These are phyloP conservation scores for Pyricularia sp. DNA, from an alignment of 2,329 filamentous ascomycete species.

Conservation along the genomic window DNA sequence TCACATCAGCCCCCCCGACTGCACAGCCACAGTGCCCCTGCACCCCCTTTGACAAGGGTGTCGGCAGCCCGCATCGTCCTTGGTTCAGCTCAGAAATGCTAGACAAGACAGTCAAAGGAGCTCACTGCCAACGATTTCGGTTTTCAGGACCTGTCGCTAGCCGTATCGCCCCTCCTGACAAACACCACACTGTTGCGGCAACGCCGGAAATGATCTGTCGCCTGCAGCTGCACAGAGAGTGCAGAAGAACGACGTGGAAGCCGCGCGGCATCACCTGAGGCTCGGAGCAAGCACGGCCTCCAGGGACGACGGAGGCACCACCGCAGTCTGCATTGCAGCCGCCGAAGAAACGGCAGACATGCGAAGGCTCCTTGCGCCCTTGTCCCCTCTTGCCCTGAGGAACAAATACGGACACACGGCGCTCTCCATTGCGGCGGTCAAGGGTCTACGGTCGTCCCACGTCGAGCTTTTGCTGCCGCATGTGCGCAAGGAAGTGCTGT, in stretches of 20 bases:
- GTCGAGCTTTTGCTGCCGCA: not conserved
- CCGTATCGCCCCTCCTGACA: not conserved
- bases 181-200: not conserved
- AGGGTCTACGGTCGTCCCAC: not conserved
- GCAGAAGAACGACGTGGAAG: not conserved
- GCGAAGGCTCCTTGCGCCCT: not conserved
- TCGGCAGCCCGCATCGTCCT: not conserved
- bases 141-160: not conserved
- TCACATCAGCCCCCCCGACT: not conserved
- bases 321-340: too few species aligned
- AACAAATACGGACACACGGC: not conserved
- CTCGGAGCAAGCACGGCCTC: not conserved
- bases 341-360: too few species aligned
- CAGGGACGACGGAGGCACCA: not conserved
- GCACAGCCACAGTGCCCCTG: not conserved
- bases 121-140: not conserved
- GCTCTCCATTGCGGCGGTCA: not conserved
- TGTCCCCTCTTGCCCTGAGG: not conserved
- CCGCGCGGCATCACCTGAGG: not conserved
- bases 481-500: not conserved
- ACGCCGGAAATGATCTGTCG: not conserved
- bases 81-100: not conserved
- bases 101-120: not conserved
- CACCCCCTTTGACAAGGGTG: not conserved
- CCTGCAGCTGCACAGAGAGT: not conserved